Conservation (phyloP, 1,139 yeast species). For the Citeromyces siamensis region DNA sequence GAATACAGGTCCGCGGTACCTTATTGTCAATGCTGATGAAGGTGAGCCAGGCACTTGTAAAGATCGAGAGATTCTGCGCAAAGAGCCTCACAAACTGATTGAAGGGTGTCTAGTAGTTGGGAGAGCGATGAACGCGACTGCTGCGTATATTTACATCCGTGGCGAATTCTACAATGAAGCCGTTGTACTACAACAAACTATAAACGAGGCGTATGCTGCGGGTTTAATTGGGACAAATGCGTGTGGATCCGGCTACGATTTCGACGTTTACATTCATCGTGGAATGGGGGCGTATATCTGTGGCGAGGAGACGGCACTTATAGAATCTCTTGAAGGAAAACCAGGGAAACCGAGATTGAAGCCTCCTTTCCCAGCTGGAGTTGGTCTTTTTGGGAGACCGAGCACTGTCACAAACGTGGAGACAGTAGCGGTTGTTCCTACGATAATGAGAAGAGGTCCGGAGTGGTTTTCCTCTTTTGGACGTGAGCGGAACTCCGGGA, state of each 20-base stretch:
- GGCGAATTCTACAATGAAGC: slow-evolving; percentile 85
- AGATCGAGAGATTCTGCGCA: slow-evolving; percentile 80
- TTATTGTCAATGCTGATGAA: slow-evolving; percentile 85
- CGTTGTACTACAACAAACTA: slow-evolving; percentile 57
- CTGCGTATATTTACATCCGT: slow-evolving; percentile 81
- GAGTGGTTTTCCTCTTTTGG: slow-evolving; percentile 79
- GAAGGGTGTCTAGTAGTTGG: slow-evolving; percentile 86
- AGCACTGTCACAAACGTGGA: slow-evolving; percentile 84
- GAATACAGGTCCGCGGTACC: slow-evolving; percentile 72
- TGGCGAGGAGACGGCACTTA: slow-evolving; percentile 85
- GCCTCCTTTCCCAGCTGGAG: slow-evolving; percentile 94
- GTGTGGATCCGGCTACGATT: slow-evolving; percentile 76
- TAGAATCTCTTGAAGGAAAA: slow-evolving; percentile 81
- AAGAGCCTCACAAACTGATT: slow-evolving; percentile 81
- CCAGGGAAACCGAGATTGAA: slow-evolving; percentile 88
- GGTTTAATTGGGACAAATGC: slow-evolving; percentile 76
- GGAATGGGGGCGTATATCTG: slow-evolving; percentile 91
- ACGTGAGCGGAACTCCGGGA: slow-evolving; percentile 73
- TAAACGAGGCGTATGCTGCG: slow-evolving; percentile 73
- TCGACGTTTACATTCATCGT: slow-evolving; percentile 73
- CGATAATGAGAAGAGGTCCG: slow-evolving; percentile 80
- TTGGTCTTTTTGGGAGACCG: slow-evolving; percentile 84
- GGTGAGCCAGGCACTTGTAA: slow-evolving; percentile 93
- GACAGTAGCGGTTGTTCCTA: slow-evolving; percentile 82
- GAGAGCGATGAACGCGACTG: slow-evolving; percentile 86